A percentile compares a stretch with the other conserved stretches of the same genome.
phyloP scores from a whole-genome alignment of 2,329 filamentous ascomycete species.

The Thielaviopsis ethacetica region DNA sequence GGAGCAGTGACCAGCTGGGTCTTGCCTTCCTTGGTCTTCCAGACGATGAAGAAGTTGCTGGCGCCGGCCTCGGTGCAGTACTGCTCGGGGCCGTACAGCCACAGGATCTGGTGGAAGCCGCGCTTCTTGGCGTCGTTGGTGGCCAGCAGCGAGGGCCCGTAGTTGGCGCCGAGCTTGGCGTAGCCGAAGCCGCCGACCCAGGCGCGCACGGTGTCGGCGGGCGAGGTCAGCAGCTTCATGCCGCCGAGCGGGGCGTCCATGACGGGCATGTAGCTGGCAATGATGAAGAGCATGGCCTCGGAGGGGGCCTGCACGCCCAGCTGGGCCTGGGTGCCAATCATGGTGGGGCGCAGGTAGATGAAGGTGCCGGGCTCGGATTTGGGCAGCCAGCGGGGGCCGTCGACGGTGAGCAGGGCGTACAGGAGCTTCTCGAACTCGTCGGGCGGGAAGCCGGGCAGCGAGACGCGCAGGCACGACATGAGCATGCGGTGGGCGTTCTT shows the following conservation, averaged over 20 bases:
- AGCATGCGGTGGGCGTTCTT: slow-evolving; percentile 52
- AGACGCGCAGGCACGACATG: slow-evolving; percentile 46
- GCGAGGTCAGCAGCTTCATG: slow-evolving; percentile 61
- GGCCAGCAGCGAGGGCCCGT: slow-evolving; percentile 67
- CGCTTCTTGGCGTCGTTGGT: slow-evolving; percentile 55
- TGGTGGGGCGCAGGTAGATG: slow-evolving; percentile 72
- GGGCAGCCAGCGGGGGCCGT: slow-evolving; percentile 68
- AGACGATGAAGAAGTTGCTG: slow-evolving; percentile 81
- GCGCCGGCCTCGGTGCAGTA: slow-evolving; percentile 83
- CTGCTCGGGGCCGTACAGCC: slow-evolving; percentile 66
- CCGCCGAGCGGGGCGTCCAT: slow-evolving; percentile 36
- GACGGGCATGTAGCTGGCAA: slow-evolving; percentile 45
- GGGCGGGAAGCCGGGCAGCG: slow-evolving; percentile 58
- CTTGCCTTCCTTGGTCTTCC: slow-evolving; percentile 45
- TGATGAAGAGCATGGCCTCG: slow-evolving; percentile 79
- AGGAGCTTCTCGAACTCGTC: slow-evolving; percentile 60
- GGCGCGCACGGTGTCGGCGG: slow-evolving; percentile 70
- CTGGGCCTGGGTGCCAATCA: slow-evolving; percentile 69
- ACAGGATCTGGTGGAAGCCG: slow-evolving; percentile 84
- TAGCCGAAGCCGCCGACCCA: slow-evolving; percentile 90
- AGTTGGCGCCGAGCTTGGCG: slow-evolving; percentile 88
- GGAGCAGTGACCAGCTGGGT: slow-evolving; percentile 68
- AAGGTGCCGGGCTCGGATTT: slow-evolving; percentile 49
- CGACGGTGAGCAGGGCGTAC: slow-evolving; percentile 50
- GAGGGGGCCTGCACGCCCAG: slow-evolving; percentile 67